Base-by-base conservation (phyloP, 176 grass and related monocot species). In the Dactylis glomerata region DNA sequence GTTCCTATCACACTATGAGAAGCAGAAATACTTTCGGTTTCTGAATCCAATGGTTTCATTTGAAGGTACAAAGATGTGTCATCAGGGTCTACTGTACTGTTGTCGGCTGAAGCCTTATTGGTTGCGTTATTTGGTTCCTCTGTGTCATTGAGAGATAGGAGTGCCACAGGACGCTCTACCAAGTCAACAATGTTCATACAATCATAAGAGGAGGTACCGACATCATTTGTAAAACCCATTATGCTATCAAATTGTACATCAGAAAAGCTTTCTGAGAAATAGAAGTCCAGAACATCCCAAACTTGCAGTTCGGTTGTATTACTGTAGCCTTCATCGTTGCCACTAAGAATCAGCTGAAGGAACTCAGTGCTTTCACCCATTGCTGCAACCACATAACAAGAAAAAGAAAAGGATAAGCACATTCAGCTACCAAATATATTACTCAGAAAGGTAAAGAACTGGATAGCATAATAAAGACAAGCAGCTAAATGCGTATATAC, bases 181-280 rank as follows among this genome's bases (percentile, higher is more conserved):
- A 94, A 84, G 64, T 96, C 90, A 80, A 87, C 91, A 68, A 90
- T 44, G 73, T 88, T 87, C 77, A 71, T 82, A 84, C 44, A 84
- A 32, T 92, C 93, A 71, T 90, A 30, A 79, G 82, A 81, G 26
- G 81, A 83, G 63, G 77, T 82, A 84, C 79, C 68, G 31, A 84
- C 75, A 85, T 94, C 88, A 90, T 92, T 94, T 63, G 93, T 86
- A 75, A 96, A 94, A 14, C 82, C 97, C 93, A 96, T 96, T 27
- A 92, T 63, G 41, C 81, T 86, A 86, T 96, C 89, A 87, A 96
- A 98, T 30, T 94, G 81, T 66, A 98, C 68, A 84, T 79, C 37
- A 84, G 93, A 90, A 76, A 89, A 79, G 40, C 86, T 89, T 84
- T 96, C 93, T 67, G 92, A 87, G 56, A 89, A 71, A 74, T 92